Conservation (phyloP, 768 basidiomycete genomes). For the Mycena amicta region DNA sequence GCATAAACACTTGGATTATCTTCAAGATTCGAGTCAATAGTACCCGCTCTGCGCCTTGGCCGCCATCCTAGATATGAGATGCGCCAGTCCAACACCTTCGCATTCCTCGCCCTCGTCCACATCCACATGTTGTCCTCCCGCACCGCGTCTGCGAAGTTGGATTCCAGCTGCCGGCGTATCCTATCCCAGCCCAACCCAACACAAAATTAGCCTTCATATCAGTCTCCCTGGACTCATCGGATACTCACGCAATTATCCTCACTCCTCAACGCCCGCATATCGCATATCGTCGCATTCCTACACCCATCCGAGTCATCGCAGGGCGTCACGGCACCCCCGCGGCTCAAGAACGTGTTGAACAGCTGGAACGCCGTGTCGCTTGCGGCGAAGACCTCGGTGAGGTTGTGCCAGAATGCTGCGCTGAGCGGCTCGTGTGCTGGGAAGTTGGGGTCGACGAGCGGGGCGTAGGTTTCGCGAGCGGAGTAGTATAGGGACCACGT, state of each 20-base stretch:
- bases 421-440: conserved; percentile 28
- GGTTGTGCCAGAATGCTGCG: conserved; percentile 43
- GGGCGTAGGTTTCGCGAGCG: conserved; percentile 37
- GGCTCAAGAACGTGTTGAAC: conserved; percentile 30
- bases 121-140: too few species aligned
- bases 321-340: conserved; percentile 29
- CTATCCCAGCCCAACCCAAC: too few species aligned
- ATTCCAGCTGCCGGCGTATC: too few species aligned
- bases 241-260: conserved; percentile 48
- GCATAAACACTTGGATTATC: too few species aligned
- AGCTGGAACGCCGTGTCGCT: conserved; percentile 35
- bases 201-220: too few species aligned
- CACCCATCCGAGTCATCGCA: conserved; percentile 37
- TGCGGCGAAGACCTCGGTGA: conserved; percentile 35
- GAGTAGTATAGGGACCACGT: conserved; percentile 40
- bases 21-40: too few species aligned
- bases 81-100: too few species aligned
- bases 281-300: conserved; percentile 45
- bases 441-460: conserved; percentile 25
- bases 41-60: too few species aligned
- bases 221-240: too few species aligned
- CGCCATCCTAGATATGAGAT: too few species aligned
- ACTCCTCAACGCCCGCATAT: conserved; percentile 43
- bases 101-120: too few species aligned
- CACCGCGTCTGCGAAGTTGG: too few species aligned